These are phyloP conservation scores for Hydrangea macrophylla DNA, from an alignment of 148 eudicot genomes.

Conservation along the genomic window DNA sequence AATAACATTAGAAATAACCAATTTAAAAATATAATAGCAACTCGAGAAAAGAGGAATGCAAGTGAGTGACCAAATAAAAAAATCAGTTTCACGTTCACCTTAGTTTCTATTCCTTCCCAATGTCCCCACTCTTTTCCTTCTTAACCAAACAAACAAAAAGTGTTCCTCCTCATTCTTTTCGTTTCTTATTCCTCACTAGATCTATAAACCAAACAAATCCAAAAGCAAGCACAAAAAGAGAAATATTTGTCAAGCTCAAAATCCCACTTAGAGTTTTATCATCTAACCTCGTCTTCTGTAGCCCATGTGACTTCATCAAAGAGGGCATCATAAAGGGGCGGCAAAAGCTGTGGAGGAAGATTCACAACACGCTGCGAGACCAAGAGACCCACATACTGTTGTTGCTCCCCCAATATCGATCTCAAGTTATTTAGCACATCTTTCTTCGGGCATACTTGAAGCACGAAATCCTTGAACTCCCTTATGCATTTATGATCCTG, in stretches of 20 bases:
- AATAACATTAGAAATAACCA: no score
- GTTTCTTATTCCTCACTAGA: no score
- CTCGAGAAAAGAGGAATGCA: no score
- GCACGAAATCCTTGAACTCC: conserved; percentile 63
- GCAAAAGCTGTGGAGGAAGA: conserved; percentile 95
- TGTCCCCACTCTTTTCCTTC: no score
- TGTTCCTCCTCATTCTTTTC: no score
- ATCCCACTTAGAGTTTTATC: conserved; percentile 5
- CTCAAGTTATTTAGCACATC: conserved; percentile 34
- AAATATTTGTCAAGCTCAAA: conserved; percentile 8
- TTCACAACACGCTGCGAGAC: conserved; percentile 84
- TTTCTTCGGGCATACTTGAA: conserved; percentile 44
- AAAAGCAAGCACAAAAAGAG: not conserved
- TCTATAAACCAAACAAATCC: no score
- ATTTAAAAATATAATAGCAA: no score
- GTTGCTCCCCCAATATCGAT: conserved; percentile 46
- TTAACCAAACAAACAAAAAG: no score
- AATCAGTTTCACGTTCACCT: no score
- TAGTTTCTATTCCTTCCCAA: no score
- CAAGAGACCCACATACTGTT: conserved; percentile 66
- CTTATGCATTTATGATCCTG: conserved; percentile 66
- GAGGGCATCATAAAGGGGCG: conserved; percentile 78
- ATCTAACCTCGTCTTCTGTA: conserved; percentile 87
- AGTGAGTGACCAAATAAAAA: no score
- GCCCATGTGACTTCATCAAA: conserved; percentile 96